Evolutionary conservation across 1,284 basidiomycete genomes (phyloP), one percentile per base, ranked within the genome.

Genomic region (Sparassis latifolia): DNA sequence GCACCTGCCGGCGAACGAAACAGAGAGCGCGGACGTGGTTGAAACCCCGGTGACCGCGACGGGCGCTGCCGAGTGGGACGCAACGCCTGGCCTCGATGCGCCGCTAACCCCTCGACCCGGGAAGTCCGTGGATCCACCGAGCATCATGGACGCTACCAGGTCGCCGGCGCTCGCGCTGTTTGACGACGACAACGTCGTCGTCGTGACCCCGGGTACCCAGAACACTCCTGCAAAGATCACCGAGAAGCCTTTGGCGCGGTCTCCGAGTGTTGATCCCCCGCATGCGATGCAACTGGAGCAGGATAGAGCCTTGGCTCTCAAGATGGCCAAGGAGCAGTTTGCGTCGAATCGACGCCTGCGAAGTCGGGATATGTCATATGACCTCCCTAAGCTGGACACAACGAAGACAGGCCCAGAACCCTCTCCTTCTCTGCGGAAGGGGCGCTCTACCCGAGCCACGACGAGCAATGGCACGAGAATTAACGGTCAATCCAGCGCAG

Each of bases 1-100:
- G 35, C 65, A 67, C 33, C 48, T 66, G 27, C 52, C 69, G 51
- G 68, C 69, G 47, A 63, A 62, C 33, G 66, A 63, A 7, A 47
- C 53, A 33, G 55, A 38, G 45, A 54, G 44, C 49, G 59, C 63
- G 27, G 56, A 63, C n/a, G 57, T 52, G 47, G 46, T 52, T 33
- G 33, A 51, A 38, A 59, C 56, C 29, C 52, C 58, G 10, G 52
- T 52, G 33, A 45, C 53, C 31, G 61, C 55, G 29, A 53, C 55
- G n/a, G 48, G 44, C 27, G 43, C 37, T 39, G 29, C 44, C 3
- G 50, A 44, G 32, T 30, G 40, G 27, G 52, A 51, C 6, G 43
- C 33, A 2, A 33, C 48, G 33, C 42, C 42, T 28, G 51, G 33
- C 5, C 39, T 37, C 10, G 39, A 31, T 3, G 44, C 48, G 30